A percentile compares a stretch with the other conserved stretches of the same genome.
phyloP scores from a whole-genome alignment of 1,284 basidiomycete genomes.

The Irpex rosettiformis region DNA sequence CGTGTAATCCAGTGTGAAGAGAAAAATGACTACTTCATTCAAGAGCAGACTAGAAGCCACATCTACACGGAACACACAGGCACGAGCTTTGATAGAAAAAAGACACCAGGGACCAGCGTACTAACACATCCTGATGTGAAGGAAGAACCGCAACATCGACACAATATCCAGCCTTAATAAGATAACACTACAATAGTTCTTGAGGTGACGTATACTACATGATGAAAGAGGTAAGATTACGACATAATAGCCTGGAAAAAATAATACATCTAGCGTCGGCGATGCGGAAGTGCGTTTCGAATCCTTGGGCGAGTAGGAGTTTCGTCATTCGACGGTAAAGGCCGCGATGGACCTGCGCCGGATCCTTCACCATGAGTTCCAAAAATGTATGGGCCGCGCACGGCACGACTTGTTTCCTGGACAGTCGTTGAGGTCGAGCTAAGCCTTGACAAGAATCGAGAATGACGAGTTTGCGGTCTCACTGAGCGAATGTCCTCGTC shows the following conservation, averaged over 20 bases:
- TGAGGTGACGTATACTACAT: conserved; percentile 10
- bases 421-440: background rate
- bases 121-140: background rate
- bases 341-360: conserved; percentile 12
- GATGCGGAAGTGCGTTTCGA: conserved; percentile 30
- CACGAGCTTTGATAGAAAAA: background rate
- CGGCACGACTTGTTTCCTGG: background rate
- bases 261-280: conserved; percentile 21
- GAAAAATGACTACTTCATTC: background rate
- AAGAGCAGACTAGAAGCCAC: background rate
- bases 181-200: conserved; percentile 12
- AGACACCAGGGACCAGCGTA: background rate
- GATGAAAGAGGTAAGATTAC: conserved; percentile 1
- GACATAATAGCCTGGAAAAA: background rate
- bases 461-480: conserved; percentile 16
- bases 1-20: background rate
- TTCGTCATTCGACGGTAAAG: conserved; percentile 44
- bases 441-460: conserved; percentile 1
- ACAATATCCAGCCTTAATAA: conserved; percentile 10
- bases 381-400: conserved; percentile 13
- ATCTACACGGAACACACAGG: background rate
- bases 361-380: conserved; percentile 3
- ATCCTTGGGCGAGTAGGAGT: conserved; percentile 62
- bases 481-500: conserved; percentile 26
- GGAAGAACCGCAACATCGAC: conserved; percentile 10